Conservation (phyloP, 2,329 filamentous ascomycete genomes). For the Claviceps cyperi region DNA sequence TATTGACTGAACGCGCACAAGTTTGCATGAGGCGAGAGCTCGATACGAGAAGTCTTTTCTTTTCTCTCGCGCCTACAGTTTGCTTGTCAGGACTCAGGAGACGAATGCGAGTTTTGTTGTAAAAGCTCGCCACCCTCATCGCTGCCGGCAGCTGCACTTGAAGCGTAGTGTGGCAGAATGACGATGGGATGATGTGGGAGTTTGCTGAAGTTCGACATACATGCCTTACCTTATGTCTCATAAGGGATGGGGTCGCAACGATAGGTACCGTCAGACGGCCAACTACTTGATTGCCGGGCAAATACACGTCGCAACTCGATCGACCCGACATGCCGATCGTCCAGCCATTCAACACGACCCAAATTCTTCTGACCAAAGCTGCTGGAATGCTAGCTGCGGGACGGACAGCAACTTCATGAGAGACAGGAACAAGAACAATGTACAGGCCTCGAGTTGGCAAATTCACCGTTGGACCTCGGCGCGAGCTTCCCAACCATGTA, state of each 20-base stretch:
- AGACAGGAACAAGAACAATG: slow-evolving; percentile 5
- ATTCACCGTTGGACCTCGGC: slow-evolving; percentile 9
- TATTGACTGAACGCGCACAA: background rate
- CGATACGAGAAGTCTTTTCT: background rate
- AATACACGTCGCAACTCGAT: background rate
- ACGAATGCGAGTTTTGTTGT: background rate
- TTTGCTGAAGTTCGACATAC: background rate
- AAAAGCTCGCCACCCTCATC: background rate
- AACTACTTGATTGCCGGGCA: background rate
- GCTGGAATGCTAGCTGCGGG: slow-evolving; percentile 1
- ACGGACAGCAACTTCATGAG: background rate
- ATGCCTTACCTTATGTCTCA: background rate
- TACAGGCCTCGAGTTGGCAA: slow-evolving; percentile 8
- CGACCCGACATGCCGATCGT: background rate
- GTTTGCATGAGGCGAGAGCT: background rate
- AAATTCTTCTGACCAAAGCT: background rate
- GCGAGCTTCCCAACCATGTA: slow-evolving; percentile 4
- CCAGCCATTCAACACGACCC: background rate
- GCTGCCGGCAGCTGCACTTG: background rate
- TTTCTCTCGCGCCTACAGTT: background rate
- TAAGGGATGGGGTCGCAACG: background rate
- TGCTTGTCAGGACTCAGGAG: background rate
- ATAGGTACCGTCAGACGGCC: background rate
- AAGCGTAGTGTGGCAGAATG: background rate
- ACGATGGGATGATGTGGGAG: background rate